Conservation (phyloP, 169 alveolate genomes). For the Neospora caninum region DNA sequence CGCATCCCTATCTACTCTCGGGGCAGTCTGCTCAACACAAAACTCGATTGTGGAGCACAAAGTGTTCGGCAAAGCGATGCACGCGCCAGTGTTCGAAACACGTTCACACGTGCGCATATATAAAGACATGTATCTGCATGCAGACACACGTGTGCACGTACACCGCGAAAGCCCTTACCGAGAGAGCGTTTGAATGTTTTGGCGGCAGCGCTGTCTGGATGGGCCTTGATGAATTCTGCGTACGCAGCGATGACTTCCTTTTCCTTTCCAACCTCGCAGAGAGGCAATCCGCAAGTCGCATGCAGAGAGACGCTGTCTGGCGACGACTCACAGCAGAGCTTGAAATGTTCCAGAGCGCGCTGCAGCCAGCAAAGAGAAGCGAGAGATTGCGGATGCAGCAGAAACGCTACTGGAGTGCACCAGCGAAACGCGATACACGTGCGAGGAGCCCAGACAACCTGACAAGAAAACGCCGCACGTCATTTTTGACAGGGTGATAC, state of each 20-base stretch:
- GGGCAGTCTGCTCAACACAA: too few species aligned
- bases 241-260: constrained; percentile 44
- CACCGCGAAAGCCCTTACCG: not conserved
- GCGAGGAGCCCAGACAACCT: not conserved
- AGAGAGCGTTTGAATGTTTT: constrained; percentile 52
- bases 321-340: constrained; percentile 51
- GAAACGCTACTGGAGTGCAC: not conserved
- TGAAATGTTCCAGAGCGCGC: constrained; percentile 40
- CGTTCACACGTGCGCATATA: not conserved
- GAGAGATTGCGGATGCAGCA: too few species aligned
- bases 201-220: constrained; percentile 48
- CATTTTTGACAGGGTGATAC: too few species aligned
- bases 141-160: not conserved
- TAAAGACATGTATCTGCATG: not conserved
- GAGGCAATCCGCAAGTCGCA: constrained; percentile 49
- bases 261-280: constrained; percentile 51
- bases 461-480: too few species aligned
- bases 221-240: constrained; percentile 48
- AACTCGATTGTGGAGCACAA: too few species aligned
- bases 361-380: not conserved
- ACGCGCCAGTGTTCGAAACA: not conserved
- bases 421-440: not conserved
- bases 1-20: too few species aligned
- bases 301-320: constrained; percentile 46
- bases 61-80: too few species aligned